Evolutionary conservation across 352 stramenopile genomes (phyloP), one percentile per base, ranked within the genome.

Genomic region (Globisporangium rhizosaccharum): DNA sequence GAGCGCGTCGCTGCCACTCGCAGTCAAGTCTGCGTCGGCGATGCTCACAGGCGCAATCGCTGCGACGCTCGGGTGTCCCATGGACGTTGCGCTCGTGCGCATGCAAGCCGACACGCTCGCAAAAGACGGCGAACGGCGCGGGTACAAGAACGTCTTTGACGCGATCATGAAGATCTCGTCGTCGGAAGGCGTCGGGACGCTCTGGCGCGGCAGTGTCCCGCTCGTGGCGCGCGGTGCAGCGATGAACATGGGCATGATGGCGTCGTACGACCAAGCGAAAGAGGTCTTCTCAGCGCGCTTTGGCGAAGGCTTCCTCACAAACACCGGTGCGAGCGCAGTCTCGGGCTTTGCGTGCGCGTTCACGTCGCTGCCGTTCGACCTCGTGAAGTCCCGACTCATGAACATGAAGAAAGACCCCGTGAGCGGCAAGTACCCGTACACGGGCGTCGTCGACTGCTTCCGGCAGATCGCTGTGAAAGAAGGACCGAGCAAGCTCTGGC

Each of bases 221-320:
- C 87, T 96, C n/a, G 96, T 99, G 47, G 85, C 98, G 18, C 88
- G 97, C 67, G 97, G 96, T 30, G 98, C 98, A 58, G 85, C 94
- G 57, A 99, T 99, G 96, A 99, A 99, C 79, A 92, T 99, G n/a
- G 97, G 97, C 56, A 99, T 99, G 97, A 93, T 99, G 83, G 97
- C 97, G 18, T 99, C 92, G 64, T 99, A 99, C 73, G 97, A 99
- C 80, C 95, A 99, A 79, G 94, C 96, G 25, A 99, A 99, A 74
- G 90, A 98, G 71, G 67, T 85, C 57, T 78, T 97, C 54, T 63
- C 82, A 48, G 65, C 76, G 30, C 57, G 77, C 53, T 91, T 88
- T 58, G 82, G 85, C 61, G 65, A 73, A 51, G 79, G 82, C 0
- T 90, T 94, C 64, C 55, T 76, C n/a, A 98, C 96, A 33, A 97